phyloP scores from a whole-genome alignment of 805 yeast species.

The Isabelozyma heimii region DNA sequence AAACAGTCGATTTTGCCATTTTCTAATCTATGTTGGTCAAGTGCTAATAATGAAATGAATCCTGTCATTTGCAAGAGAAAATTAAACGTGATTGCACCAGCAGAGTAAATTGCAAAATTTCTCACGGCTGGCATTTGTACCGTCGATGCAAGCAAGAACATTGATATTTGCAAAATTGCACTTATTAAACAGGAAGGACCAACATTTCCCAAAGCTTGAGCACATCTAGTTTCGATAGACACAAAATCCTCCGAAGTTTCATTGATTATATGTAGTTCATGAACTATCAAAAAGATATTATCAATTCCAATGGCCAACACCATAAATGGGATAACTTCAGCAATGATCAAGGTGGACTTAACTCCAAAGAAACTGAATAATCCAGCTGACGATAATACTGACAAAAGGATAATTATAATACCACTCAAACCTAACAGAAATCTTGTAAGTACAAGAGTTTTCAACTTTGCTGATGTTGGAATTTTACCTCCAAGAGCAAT shows the following conservation, averaged over 20 bases:
- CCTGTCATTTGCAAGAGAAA: slow-evolving; percentile 77
- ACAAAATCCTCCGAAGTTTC: slow-evolving; percentile 32
- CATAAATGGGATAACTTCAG: slow-evolving; percentile 93
- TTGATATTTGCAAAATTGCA: slow-evolving; percentile 71
- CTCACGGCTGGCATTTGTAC: slow-evolving; percentile 96
- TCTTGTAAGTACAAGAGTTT: slow-evolving; percentile 50
- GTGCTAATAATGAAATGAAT: slow-evolving; percentile 67
- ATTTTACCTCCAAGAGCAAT: slow-evolving; percentile 68
- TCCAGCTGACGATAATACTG: slow-evolving; percentile 83
- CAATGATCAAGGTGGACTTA: slow-evolving; percentile 86
- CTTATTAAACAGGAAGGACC: slow-evolving; percentile 88
- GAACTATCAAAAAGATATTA: slow-evolving; percentile 82
- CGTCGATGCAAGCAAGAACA: slow-evolving; percentile 72
- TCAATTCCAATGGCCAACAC: slow-evolving; percentile 96
- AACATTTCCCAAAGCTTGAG: slow-evolving; percentile 64
- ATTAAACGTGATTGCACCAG: slow-evolving; percentile 79
- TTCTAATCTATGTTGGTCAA: slow-evolving; percentile 65
- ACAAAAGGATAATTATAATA: slow-evolving; percentile 72
- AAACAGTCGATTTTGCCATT: slow-evolving; percentile 57
- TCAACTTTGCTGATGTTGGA: slow-evolving; percentile 32
- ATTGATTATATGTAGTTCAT: slow-evolving; percentile 64
- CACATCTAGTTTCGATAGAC: slow-evolving; percentile 55
- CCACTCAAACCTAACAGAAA: slow-evolving; percentile 82
- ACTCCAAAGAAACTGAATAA: slow-evolving; percentile 71
- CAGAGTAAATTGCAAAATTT: slow-evolving; percentile 88